Conservation (phyloP, 805 yeast species). For the Novakomyces olei region DNA sequence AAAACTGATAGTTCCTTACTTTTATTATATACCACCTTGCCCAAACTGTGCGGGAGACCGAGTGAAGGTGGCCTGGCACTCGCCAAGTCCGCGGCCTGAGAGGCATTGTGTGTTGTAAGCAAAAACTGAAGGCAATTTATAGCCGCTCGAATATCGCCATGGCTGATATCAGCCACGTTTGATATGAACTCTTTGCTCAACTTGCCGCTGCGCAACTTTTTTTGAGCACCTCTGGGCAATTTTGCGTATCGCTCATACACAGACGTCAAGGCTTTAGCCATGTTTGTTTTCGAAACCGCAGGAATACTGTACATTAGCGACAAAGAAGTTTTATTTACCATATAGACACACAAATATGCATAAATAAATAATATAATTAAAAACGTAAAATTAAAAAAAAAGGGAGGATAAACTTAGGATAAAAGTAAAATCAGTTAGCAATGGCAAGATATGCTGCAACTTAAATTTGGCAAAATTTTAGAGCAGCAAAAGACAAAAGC, state of each 20-base stretch:
- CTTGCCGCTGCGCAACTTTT: not conserved
- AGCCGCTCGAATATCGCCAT: slow-evolving; percentile 1
- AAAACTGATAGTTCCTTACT: slow-evolving; percentile 1
- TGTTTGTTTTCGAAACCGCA: not conserved
- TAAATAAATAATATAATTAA: no score
- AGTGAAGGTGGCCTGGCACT: not conserved
- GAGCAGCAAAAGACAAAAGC: no score
- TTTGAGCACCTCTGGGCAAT: not conserved
- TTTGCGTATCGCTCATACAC: not conserved
- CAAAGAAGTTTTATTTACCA: no score
- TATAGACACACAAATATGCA: no score
- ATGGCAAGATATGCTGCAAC: no score
- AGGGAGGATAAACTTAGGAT: no score
- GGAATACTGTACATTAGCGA: no score
- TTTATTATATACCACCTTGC: slow-evolving; percentile 2
- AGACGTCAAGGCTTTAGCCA: not conserved
- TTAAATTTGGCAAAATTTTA: no score
- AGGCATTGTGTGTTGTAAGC: not conserved
- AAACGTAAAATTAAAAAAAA: no score
- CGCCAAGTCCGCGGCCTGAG: not conserved
- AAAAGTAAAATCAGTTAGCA: no score
- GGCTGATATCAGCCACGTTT: not conserved
- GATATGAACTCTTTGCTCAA: not conserved
- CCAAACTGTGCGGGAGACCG: not conserved
- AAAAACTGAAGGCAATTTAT: not conserved